Evolutionary conservation across 306 rosid species (phyloP), one percentile per base, ranked within the genome.

Genomic region (Acacia confusa): DNA sequence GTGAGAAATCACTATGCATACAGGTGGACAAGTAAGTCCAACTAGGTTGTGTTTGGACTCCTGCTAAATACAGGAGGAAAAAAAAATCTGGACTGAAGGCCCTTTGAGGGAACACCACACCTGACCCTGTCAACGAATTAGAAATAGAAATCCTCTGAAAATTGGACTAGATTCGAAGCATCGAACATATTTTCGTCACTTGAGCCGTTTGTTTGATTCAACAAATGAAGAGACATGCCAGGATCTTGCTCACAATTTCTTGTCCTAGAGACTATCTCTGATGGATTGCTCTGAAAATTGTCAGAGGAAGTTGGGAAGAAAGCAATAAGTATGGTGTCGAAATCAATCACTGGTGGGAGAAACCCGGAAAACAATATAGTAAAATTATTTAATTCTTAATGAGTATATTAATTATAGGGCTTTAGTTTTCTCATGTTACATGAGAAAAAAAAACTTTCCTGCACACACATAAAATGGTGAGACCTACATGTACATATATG

Each of bases 171-270:
- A 41, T 75, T 64, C 45, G 88, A 78, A 24, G 82, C 72, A 5
- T 76, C 45, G 43, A 86, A 86, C 48, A 86, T 71, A 71, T 80
- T 67, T 78, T 88, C 85, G 61, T 80, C 82, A 30, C 67, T 82
- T 28, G 82, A 57, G 82, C 79, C 27, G 87, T 34, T 72, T 79
- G 87, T 34, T 72, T 79, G 83, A 70, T 72, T 57, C 50, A 91
- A 84, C 8, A 86, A 82, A 64, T 92, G 98, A 44, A 94, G 93
- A 36, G 96, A 92, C 9, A 94, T 88, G 32, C 93, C 97, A 32
- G 91, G 95, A 83, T 94, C 87, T 79, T 87, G 79, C 22, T 82
- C 53, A 53, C 87, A 79, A 78, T 76, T 81, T 63, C 78, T 60
- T 53, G 84, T 73, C 72, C 87, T 83, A 8, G 80, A 57, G 40